Evolutionary conservation across 495 filamentous ascomycete species (phyloP), one percentile per base, ranked within the genome.

Genomic region (Aspergillus diversus): DNA sequence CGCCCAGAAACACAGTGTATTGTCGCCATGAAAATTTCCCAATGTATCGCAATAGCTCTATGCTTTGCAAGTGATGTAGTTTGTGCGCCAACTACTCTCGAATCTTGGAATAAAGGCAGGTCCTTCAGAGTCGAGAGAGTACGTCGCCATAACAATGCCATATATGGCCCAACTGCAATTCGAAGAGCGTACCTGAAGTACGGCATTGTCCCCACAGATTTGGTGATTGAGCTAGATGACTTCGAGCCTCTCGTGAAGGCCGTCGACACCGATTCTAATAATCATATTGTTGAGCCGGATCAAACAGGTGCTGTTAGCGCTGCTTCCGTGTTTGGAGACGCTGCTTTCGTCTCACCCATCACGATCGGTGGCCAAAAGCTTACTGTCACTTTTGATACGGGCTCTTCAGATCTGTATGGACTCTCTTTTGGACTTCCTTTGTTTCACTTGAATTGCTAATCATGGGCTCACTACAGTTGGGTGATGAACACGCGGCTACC

Each of bases 351-450:
- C 13, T 84, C 87, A 15, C 86, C 88, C 0, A 87, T 93, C 35
- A 80, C 69, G 6, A 86, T 96, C 68, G 92, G 92, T 48, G 89
- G 87, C 2, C 90, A 94, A 71, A 84, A 78, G 6, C 63, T 95
- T 59, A 86, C 87, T 63, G 78, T 96, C 70, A 86, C 93, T 67
- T 91, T 96, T 71, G 92, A 96, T 73, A 91, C 90, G 16, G 92
- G 92, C 57, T 92, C 89, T 5, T 84, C 92, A 15, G 92, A 95
- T 72, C 77, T 96, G 77, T 92, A 86, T 76, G 89, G 5, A 11
- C 11, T 5, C 15, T 7, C n/a, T 17, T 0, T 17, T 17, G 16
- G 8, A 2, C 33, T 12, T 13, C 11, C 33, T 21, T 3, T 5
- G 27, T 21, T 42, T 55, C 12, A 11, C 34, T 33, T 11, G 33